Percentiles rank a stretch among this genome's conserved stretches.
These are phyloP conservation scores for Firmiana major DNA, from an alignment of 345 rosid genomes.

Conservation along the genomic window DNA sequence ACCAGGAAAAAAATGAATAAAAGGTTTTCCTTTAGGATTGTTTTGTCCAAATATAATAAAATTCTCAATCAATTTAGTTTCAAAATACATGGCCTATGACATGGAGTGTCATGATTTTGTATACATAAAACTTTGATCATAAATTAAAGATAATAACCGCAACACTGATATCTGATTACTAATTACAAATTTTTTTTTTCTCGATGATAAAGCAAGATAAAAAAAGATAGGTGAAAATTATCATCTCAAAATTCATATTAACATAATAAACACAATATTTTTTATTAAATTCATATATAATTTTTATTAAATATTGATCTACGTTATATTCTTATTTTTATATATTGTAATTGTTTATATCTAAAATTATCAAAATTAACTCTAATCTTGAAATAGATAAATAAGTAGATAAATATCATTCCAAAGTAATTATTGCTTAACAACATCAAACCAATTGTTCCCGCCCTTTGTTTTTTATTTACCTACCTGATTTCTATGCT, in stretches of 20 bases:
- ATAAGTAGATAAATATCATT: no score
- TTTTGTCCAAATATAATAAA: constrained; percentile 2
- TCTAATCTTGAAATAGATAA: no score
- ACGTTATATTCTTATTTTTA: no score
- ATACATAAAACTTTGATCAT: not conserved
- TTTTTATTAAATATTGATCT: no score
- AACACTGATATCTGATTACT: constrained; percentile 9
- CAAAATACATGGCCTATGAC: not conserved
- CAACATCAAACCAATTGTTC: constrained; percentile 2
- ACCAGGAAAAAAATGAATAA: not conserved
- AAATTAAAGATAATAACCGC: constrained; percentile 8
- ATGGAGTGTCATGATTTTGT: not conserved
- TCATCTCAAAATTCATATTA: no score
- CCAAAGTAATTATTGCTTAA: constrained; percentile 12
- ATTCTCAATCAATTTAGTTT: not conserved
- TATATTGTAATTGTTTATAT: no score
- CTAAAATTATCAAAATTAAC: no score
- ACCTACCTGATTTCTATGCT: constrained; percentile 23
- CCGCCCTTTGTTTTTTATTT: constrained; percentile 32
- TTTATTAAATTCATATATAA: no score
- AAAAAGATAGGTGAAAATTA: not conserved
- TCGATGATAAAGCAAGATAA: constrained; percentile 2
- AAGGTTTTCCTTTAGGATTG: not conserved
- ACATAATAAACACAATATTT: no score
- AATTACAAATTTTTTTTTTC: not conserved